phyloP scores from a whole-genome alignment of 768 basidiomycete species.

The Rickenella mellea region DNA sequence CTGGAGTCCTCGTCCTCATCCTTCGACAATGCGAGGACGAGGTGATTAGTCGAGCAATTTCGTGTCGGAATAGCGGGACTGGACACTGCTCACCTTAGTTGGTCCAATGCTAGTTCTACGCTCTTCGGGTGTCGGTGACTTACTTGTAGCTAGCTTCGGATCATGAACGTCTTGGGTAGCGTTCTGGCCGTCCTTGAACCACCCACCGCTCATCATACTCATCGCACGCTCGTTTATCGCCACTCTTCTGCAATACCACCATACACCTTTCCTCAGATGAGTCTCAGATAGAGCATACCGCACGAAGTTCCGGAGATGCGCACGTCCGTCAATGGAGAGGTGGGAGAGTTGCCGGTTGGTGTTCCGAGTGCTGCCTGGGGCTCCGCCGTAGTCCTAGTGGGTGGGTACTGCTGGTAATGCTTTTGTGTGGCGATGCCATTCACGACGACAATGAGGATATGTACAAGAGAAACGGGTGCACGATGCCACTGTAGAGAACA shows the following conservation, averaged over 20 bases:
- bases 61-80: no score
- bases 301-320: constrained; percentile 18
- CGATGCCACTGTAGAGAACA: no score
- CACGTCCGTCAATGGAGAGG: constrained; percentile 16
- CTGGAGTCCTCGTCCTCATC: constrained; percentile 17
- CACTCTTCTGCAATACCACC: constrained; percentile 21
- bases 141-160: not conserved
- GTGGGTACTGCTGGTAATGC: constrained; percentile 1
- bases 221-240: constrained; percentile 37
- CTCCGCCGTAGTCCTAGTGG: no score
- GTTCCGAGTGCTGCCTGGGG: no score
- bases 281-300: constrained; percentile 16
- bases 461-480: no score
- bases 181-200: constrained; percentile 33
- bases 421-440: not conserved
- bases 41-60: constrained; percentile 6
- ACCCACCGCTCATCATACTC: constrained; percentile 29
- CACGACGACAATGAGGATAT: no score
- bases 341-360: not conserved
- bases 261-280: constrained; percentile 6
- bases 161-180: not conserved
- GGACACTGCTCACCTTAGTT: no score
- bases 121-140: not conserved
- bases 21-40: constrained; percentile 22
- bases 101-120: not conserved